Evolutionary conservation across 805 yeast genomes (phyloP), one percentile per base, ranked within the genome.

Genomic region (Yamadazyma sp.): DNA sequence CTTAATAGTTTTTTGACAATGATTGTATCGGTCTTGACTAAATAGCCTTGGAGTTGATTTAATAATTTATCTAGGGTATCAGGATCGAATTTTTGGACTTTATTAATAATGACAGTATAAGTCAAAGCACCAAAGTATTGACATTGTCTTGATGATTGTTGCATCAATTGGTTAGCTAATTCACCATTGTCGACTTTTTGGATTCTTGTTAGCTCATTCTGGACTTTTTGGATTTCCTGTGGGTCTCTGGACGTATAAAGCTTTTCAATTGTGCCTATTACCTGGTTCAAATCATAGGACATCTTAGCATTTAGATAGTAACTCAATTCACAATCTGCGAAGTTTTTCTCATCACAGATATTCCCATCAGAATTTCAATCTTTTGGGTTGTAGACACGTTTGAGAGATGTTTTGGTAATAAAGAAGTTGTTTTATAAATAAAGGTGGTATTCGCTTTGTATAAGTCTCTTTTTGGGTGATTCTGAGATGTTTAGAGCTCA

Each of bases 91-190:
- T 33, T 27, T 22, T 33, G 15, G 27, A 41, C 40, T 13, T 45
- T 51, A 39, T 75, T 76, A 28, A 82, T 56, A 43, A 71, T 65
- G 4, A 86, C 93, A 0, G 86, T 73, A 39, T 76, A 78, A 0
- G 95, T 86, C 38, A 84, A 68, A 0, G 94, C 95, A 0, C 95
- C 96, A 49, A 86, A 81, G 53, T 82, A 86, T 49, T 78, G 76
- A 42, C 80, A 75, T 38, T 73, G 74, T 28, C 61, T 45, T 1
- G 75, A 67, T 3, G 52, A 49, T 2, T 53, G 50, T 42, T 30
- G 40, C 40, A 86, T 59, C 14, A 86, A 62, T 25, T 57, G 45
- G 23, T 71, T 66, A 0, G 89, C 95, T 16, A 86, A 50, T 2
- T 45, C 43, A 1, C 86, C 91, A 31, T 69, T 49, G 0, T 60